Evolutionary conservation across 106 monocot genomes (phyloP).

Genomic region (Allium fistulosum): DNA sequence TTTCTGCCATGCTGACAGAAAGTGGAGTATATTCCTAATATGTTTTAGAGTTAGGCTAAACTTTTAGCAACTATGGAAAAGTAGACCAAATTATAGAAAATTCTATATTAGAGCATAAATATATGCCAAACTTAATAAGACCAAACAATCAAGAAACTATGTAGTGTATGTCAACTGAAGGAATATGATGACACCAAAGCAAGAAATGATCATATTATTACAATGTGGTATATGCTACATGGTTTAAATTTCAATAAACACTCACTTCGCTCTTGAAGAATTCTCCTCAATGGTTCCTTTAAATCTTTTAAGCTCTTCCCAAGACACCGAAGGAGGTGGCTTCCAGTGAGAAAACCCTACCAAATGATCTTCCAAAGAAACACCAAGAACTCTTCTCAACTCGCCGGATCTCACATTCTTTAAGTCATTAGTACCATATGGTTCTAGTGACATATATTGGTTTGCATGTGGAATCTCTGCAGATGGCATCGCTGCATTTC

Average conservation of each 20-base stretch:
- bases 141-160: too few relatives aligned
- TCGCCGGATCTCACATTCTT: constrained; percentile 56
- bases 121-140: too few relatives aligned
- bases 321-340: constrained; percentile 30
- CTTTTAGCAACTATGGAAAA: too few relatives aligned
- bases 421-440: constrained; percentile 41
- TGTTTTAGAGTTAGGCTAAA: too few relatives aligned
- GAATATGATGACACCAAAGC: too few relatives aligned
- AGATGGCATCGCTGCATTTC: constrained; percentile 16
- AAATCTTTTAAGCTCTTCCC: constrained; percentile 69
- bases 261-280: constrained; percentile 45
- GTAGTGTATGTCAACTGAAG: too few relatives aligned
- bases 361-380: constrained; percentile 64
- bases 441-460: constrained; percentile 49
- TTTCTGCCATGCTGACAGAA: too few relatives aligned
- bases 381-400: constrained; percentile 61
- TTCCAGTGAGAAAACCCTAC: constrained; percentile 56
- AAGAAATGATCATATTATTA: too few relatives aligned
- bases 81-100: too few relatives aligned
- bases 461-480: constrained; percentile 29
- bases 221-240: too few relatives aligned
- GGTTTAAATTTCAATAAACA: not conserved
- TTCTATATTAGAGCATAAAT: too few relatives aligned
- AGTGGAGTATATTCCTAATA: too few relatives aligned
- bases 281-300: constrained; percentile 39